These are phyloP conservation scores for Phragmites australis DNA, from an alignment of 176 grass and related monocot species.

Conservation along the genomic window DNA sequence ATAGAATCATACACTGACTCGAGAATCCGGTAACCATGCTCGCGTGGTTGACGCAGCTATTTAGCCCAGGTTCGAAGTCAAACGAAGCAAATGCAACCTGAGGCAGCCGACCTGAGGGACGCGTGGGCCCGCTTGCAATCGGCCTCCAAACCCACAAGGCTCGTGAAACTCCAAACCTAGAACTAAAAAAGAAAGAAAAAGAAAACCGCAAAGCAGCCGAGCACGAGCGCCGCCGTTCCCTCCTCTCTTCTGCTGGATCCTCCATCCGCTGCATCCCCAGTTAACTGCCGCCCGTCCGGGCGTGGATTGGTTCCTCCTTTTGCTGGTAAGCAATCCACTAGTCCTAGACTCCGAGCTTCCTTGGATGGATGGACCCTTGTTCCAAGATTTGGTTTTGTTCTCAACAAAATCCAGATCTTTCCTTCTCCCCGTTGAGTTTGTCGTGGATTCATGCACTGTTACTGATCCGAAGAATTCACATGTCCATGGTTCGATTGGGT, in stretches of 20 bases:
- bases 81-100: too few relatives aligned
- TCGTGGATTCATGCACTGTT: background rate
- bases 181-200: background rate
- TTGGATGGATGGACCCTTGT: background rate
- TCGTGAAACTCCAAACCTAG: too few relatives aligned
- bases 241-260: background rate
- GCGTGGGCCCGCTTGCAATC: too few relatives aligned
- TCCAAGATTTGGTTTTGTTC: background rate
- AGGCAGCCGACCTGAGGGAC: too few relatives aligned
- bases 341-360: background rate
- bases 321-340: background rate
- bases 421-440: background rate
- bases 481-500: background rate
- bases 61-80: too few relatives aligned
- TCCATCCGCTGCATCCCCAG: background rate
- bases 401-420: background rate
- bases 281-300: background rate
- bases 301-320: background rate
- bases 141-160: too few relatives aligned
- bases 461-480: background rate
- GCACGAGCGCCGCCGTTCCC: background rate
- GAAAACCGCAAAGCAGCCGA: background rate
- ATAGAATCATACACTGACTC: too few relatives aligned
- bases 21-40: too few relatives aligned
- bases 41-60: too few relatives aligned